A percentile compares a stretch with the other conserved stretches of the same genome.
phyloP scores from a whole-genome alignment of 176 grass and related monocot genomes.

The Raddia guianensis region DNA sequence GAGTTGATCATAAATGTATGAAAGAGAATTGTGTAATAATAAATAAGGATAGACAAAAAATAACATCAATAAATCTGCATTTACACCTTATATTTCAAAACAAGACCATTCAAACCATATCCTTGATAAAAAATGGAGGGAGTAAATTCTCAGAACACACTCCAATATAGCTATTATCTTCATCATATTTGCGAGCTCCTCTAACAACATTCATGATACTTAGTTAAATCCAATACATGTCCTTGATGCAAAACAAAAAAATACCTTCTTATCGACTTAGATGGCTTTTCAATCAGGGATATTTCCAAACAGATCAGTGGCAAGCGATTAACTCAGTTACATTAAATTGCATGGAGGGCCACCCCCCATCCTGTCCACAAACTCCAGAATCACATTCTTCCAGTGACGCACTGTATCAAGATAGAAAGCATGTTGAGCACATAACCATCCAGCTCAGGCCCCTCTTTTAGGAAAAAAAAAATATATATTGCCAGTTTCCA shows the following conservation, averaged over 20 bases:
- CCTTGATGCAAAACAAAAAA: not conserved
- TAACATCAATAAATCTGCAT: too few species aligned
- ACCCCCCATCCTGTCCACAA: not conserved
- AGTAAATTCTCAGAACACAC: not conserved
- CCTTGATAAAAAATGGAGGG: too few species aligned
- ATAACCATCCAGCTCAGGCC: not conserved
- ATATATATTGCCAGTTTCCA: not conserved
- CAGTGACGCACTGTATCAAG: not conserved
- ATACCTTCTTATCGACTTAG: not conserved
- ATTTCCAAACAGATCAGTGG: not conserved
- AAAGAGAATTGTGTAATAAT: too few species aligned
- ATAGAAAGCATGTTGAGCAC: constrained; percentile 17
- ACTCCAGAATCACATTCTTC: constrained; percentile 21
- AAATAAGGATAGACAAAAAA: too few species aligned
- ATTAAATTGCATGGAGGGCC: constrained; percentile 4
- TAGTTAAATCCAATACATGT: constrained; percentile 9
- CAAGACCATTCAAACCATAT: too few species aligned
- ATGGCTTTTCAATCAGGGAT: not conserved
- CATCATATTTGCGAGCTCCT: not conserved
- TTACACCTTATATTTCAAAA: too few species aligned
- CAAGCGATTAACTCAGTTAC: not conserved
- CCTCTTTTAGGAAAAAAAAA: not conserved
- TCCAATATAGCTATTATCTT: not conserved
- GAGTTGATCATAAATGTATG: too few species aligned
- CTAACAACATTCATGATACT: constrained; percentile 19